These are phyloP conservation scores for Apophysomyces ossiformis DNA, from an alignment of 371 early-diverging fungal genomes.

Conservation along the genomic window DNA sequence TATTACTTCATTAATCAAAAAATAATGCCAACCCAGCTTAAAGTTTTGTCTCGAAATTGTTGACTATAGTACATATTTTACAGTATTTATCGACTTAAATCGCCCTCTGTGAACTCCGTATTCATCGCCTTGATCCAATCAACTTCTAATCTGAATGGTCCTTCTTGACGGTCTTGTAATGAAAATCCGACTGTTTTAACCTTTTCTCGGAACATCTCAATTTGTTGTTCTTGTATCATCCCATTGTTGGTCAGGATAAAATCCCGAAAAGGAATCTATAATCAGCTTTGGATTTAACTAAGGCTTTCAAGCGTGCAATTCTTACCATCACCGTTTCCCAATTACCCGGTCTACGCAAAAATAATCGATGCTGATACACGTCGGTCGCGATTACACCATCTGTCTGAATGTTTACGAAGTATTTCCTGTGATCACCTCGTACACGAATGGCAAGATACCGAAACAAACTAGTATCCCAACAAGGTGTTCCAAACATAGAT, in stretches of 20 bases:
- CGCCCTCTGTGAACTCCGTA: conserved; percentile 72
- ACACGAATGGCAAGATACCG: conserved; percentile 85
- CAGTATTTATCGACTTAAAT: conserved; percentile 53
- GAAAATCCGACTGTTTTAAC: conserved; percentile 91
- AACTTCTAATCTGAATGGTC: conserved; percentile 87
- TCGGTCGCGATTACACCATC: conserved; percentile 82
- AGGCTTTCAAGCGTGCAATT: not conserved
- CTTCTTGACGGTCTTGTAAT: conserved; percentile 79
- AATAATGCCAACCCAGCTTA: too few species aligned
- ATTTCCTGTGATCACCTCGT: conserved; percentile 78
- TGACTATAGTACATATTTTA: too few species aligned
- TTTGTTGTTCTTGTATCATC: conserved; percentile 81
- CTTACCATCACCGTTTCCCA: conserved; percentile 91
- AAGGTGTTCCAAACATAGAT: conserved; percentile 74
- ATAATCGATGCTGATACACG: conserved; percentile 91
- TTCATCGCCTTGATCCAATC: conserved; percentile 90
- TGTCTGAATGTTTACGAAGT: conserved; percentile 91
- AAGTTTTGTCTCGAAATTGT: too few species aligned
- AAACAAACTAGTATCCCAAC: conserved; percentile 85
- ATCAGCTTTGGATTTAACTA: not conserved
- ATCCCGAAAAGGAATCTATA: conserved; percentile 87
- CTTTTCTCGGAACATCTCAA: conserved; percentile 81
- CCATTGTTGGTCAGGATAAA: conserved; percentile 92
- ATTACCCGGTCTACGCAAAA: conserved; percentile 81
- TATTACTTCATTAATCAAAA: too few species aligned